Evolutionary conservation across 169 alveolate species (phyloP), one percentile per base, ranked within the genome.

Genomic region (Besnoitia besnoiti): DNA sequence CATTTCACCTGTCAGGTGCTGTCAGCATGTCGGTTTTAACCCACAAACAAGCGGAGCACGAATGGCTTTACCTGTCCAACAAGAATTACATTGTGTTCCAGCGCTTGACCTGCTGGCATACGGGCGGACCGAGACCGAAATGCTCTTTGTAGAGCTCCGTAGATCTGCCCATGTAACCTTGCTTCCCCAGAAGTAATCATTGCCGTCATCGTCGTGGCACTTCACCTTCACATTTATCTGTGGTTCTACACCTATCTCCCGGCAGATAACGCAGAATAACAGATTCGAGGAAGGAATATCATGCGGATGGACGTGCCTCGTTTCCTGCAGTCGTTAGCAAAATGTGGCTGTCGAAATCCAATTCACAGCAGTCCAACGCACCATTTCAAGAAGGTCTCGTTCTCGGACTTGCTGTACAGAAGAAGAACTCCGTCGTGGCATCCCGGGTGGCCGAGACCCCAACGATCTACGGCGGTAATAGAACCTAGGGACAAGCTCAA

Each of bases 1-100:
- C 94, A 91, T 91, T 91, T 91, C 94, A 16, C 90, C 91, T 79
- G 94, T 91, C 76, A 91, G 85, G 61, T 91, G 94, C 94, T 91
- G 85, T 73, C 0, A 37, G 37, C 35, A 42, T 37, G 30, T 37
- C 39, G 49, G 33, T 42, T 16, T n/a, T 42, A 47, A 35, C 12
- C 40, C 46, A 51, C 2, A 59, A 37, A 14, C 44, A 40, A 4
- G 21, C 0, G 42, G 50, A 21, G 39, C 2, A 10, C 16, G 39
- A 46, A 12, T 14, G 8, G 33, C 27, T 75, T 35, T 82, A 91
- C 94, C 46, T 91, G 90, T 46, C 94, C 94, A 46, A 91, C 94
- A 19, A 89, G 85, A 59, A 91, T 42, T 39, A 91, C 94, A 61
- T 91, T 89, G 39, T 49, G 85, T 75, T 91, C 91, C 85, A 91